These are phyloP conservation scores for Ophiostoma sp. DNA, from an alignment of 2,329 filamentous ascomycete genomes.

Conservation along the genomic window DNA sequence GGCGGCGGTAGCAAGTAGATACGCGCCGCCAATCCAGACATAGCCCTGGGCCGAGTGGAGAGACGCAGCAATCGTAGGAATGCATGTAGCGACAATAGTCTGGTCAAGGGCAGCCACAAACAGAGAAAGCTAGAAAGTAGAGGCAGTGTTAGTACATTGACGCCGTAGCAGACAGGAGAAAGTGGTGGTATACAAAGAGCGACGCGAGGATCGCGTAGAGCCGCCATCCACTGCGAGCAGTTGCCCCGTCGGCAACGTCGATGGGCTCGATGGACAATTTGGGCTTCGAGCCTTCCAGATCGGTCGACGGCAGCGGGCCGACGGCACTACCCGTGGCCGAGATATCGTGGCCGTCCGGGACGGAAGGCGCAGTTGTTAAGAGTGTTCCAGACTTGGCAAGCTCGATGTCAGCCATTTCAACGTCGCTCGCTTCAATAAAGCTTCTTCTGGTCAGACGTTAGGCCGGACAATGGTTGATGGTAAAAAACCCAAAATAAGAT, in stretches of 20 bases:
- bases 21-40: slow-evolving; percentile 26
- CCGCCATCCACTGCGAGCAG: slow-evolving; percentile 17
- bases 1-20: slow-evolving; percentile 26
- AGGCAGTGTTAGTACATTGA: neutral
- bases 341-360: neutral
- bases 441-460: neutral
- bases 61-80: slow-evolving; percentile 24
- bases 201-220: slow-evolving; percentile 19
- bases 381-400: neutral
- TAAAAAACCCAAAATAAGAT: neutral
- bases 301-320: neutral
- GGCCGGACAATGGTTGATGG: neutral
- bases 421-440: neutral
- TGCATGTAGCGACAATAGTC: slow-evolving; percentile 36
- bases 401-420: neutral
- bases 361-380: slow-evolving; percentile 12
- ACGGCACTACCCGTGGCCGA: slow-evolving; percentile 7
- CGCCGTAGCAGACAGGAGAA: neutral
- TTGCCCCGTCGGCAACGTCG: slow-evolving; percentile 2
- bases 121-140: slow-evolving; percentile 30
- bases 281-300: neutral
- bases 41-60: slow-evolving; percentile 25
- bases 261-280: neutral
- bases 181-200: slow-evolving; percentile 15
- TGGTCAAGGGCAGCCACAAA: slow-evolving; percentile 49